phyloP scores from a whole-genome alignment of 2,329 filamentous ascomycete species.

The Diplodia seriata region DNA sequence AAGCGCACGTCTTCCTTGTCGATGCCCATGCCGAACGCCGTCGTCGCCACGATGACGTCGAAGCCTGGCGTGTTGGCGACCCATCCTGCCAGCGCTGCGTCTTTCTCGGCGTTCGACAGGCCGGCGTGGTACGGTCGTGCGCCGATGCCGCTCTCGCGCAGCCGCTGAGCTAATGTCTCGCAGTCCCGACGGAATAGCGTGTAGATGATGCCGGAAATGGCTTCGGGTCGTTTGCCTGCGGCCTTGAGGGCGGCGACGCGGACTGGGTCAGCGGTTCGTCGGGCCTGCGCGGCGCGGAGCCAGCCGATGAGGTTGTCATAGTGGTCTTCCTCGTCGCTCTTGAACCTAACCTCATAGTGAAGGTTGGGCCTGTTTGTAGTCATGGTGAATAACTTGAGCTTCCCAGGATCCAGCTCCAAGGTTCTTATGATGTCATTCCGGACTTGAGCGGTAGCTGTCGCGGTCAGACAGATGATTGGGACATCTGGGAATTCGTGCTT shows the following conservation, averaged over 20 bases:
- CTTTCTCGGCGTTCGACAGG: conserved; percentile 69
- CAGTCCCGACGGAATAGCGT: conserved; percentile 77
- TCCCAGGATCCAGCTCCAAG: conserved; percentile 69
- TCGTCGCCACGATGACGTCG: conserved; percentile 93
- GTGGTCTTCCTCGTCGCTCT: conserved; percentile 75
- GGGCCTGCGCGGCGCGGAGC: conserved; percentile 74
- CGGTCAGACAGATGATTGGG: conserved; percentile 90
- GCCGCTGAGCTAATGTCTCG: conserved; percentile 70
- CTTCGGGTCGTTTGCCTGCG: conserved; percentile 63
- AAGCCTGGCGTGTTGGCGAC: conserved; percentile 76
- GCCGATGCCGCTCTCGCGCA: conserved; percentile 73
- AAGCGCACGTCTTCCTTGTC: conserved; percentile 95
- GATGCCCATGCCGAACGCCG: conserved; percentile 97
- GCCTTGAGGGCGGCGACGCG: conserved; percentile 66
- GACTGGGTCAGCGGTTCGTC: conserved; percentile 65
- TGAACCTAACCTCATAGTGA: conserved; percentile 89
- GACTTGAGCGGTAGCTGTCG: conserved; percentile 83
- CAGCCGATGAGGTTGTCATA: conserved; percentile 77
- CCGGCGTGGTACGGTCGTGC: conserved; percentile 77
- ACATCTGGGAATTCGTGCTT: conserved; percentile 80
- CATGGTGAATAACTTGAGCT: conserved; percentile 78
- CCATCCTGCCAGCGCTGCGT: conserved; percentile 74
- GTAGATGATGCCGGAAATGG: conserved; percentile 80
- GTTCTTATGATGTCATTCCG: conserved; percentile 81
- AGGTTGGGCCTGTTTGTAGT: conserved; percentile 84